Evolutionary conservation across 2,329 filamentous ascomycete genomes (phyloP), one percentile per base, ranked within the genome.

Genomic region (Aspergillus aculeatinus): DNA sequence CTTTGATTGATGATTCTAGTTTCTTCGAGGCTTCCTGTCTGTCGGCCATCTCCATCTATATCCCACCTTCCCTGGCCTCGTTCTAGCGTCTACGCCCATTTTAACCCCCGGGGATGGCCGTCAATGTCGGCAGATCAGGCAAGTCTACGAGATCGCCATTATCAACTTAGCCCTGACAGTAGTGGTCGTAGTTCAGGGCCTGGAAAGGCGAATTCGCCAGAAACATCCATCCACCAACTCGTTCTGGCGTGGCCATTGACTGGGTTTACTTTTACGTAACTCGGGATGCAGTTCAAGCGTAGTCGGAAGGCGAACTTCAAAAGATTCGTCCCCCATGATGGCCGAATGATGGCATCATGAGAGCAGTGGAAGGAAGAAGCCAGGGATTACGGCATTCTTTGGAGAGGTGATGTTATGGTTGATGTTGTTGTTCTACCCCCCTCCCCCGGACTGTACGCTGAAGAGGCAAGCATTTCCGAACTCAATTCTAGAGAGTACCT

Each of bases 241-340:
- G 27, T 31, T 25, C 27, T 25, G 51, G 12, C 16, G 55, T 57
- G 52, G 55, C 61, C 61, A 60, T 60, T 58, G 58, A 63, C 53
- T 48, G 25, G 44, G 51, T 74, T 74, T 74, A 52, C 72, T 44
- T 76, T 77, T 77, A 77, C 75, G 75, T 77, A 77, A 77, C 74
- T 73, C 66, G 68, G 67, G 63, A 68, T 63, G 63, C 62, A 62
- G 63, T 67, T 44, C 25, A 47, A 52, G 48, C 19, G 50, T 53
- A 31, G 25, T 27, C 48, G 53, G 57, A 51, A 39, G 51, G 33
- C 35, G 35, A 27, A 31, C 25, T 31, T 51, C 50, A 51, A 35
- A 23, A 56, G 50, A 9, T 48, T 14, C 19, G 48, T 35, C 55
- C 39, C 35, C 51, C 39, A 44, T 31, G 50, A 59, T 57, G 47